phyloP scores from a whole-genome alignment of 441 rosid species.

The Aquilaria agallochum region DNA sequence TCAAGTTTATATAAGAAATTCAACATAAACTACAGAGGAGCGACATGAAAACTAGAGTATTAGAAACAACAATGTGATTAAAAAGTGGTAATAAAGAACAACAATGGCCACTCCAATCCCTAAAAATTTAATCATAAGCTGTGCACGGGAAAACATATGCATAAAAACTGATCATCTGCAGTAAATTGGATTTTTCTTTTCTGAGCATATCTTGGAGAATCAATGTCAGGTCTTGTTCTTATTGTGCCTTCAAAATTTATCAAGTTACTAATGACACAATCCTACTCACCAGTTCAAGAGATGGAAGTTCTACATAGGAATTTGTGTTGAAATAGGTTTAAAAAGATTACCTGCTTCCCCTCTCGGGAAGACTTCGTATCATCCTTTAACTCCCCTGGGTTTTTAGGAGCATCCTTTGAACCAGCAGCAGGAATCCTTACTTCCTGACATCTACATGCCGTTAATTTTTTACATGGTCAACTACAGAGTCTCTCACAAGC shows the following conservation, averaged over 20 bases:
- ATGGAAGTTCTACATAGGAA: not conserved
- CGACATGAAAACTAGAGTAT: too few species aligned
- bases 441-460: slow-evolving; percentile 53
- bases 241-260: too few species aligned
- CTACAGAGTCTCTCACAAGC: not conserved
- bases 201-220: not conserved
- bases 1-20: slow-evolving; percentile 1
- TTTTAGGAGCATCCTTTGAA: slow-evolving; percentile 73
- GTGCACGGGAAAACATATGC: not conserved
- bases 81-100: too few species aligned
- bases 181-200: too few species aligned
- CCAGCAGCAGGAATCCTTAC: slow-evolving; percentile 99
- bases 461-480: slow-evolving; percentile 18
- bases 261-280: too few species aligned
- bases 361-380: slow-evolving; percentile 86
- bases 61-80: too few species aligned
- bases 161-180: not conserved
- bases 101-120: too few species aligned
- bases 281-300: not conserved
- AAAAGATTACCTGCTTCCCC: slow-evolving; percentile 71
- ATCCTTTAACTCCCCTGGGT: slow-evolving; percentile 72
- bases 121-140: too few species aligned
- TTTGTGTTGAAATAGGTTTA: not conserved
- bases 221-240: not conserved
- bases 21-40: not conserved